Base-by-base conservation (phyloP, 805 yeast species). In the Cyberlindnera nakhonratchasimensis region DNA sequence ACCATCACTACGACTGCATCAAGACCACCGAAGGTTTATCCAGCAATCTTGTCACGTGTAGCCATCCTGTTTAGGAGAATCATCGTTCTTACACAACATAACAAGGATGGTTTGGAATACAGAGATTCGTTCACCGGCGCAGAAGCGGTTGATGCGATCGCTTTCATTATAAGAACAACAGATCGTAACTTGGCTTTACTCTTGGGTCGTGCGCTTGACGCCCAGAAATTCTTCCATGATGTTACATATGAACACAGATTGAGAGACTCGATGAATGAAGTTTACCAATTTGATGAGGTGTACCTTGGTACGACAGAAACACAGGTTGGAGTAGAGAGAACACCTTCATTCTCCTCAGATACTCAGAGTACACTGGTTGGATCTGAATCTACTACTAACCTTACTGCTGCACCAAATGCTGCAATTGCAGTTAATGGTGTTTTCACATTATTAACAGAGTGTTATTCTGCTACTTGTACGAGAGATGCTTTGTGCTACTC, bases 381-480 rank as follows among this genome's bases (percentile, higher is more conserved):
- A 2, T 22, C 42, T 5, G 40, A 37, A 24, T 18, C 40, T 8
- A 28, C 30, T 9, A 21, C 40, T 16, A 46, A 39, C 35, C 42
- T 43, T 33, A 44, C 43, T 19, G 41, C 47, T 25, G 50, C 55
- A 14, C 29, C 36, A 5, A 58, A 58, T 18, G 50, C 54, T 20
- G 42, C 39, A 6, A 34, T 44, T 9, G 22, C 22, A 20, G 89
- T 88, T 10, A 86, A 86, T 62, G 99, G 99, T 53, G 96, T 93
- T 4, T 93, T 91, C 58, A 91, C 96, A 1, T 68, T 91, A 32
- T 69, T 93, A 48, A 86, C 97, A 0, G 96, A 90, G 58, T 93
- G 99, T 65, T 93, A 93, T 58, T 89, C 97, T 0, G 96, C 99
- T 25, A 93, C 99, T 0, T 93, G 99, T 65, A 82, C 96, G 5